Evolutionary conservation across 345 rosid genomes (phyloP).

Genomic region (Hibiscus mutabilis): DNA sequence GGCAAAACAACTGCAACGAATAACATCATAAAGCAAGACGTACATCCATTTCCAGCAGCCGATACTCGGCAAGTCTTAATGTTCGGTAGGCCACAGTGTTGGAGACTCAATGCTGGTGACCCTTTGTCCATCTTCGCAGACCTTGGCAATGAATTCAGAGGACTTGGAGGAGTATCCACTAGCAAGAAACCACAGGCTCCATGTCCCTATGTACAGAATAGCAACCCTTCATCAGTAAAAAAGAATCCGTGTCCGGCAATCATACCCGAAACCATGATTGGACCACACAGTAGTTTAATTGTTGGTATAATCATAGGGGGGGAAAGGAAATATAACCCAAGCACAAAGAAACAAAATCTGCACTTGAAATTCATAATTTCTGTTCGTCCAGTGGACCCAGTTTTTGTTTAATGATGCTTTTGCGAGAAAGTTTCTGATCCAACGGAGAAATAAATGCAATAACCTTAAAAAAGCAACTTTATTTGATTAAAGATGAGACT

Average conservation of each 20-base stretch:
- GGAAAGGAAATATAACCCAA: not conserved
- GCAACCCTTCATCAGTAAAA: not conserved
- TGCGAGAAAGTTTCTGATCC: not conserved
- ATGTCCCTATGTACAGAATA: slow-evolving; percentile 1
- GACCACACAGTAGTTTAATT: not conserved
- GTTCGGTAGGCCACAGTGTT: not conserved
- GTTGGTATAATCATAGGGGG: not conserved
- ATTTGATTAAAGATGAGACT: not conserved
- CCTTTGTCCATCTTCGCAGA: not conserved
- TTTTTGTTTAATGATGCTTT: not conserved
- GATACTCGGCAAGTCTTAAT: not conserved
- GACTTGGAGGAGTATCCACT: not conserved
- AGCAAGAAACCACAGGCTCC: not conserved
- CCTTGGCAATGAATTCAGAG: not conserved
- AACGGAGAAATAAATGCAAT: not conserved
- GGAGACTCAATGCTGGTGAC: not conserved
- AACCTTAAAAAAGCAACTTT: not conserved
- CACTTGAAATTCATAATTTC: not conserved
- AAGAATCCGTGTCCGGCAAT: not conserved
- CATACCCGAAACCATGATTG: not conserved
- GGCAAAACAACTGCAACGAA: not conserved
- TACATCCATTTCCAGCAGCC: not conserved
- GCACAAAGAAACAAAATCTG: not conserved
- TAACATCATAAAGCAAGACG: not conserved
- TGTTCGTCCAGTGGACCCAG: not conserved